Percentiles rank a stretch among this genome's conserved stretches.
phyloP scores from a whole-genome alignment of 345 rosid genomes.

The Pistacia integerrima region DNA sequence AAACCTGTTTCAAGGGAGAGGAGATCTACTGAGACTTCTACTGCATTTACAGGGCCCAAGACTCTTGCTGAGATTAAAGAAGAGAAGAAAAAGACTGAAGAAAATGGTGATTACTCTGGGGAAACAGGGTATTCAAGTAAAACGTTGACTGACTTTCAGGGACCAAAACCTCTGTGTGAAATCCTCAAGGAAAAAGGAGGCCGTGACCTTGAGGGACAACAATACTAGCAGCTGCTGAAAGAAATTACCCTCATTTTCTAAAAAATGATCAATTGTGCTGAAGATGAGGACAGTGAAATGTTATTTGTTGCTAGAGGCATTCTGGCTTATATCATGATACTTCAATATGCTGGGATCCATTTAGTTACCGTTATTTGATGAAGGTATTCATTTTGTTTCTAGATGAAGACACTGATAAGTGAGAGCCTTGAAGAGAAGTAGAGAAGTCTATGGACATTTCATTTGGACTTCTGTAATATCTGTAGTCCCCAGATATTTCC shows the following conservation, averaged over 20 bases:
- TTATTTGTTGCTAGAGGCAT: not conserved
- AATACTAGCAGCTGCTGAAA: slow-evolving; percentile 16
- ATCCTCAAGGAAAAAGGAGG: slow-evolving; percentile 47
- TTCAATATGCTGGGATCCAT: not conserved
- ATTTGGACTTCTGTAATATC: not conserved
- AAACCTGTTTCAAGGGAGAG: slow-evolving; percentile 30
- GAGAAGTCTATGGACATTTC: not conserved
- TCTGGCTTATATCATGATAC: not conserved
- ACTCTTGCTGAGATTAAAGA: slow-evolving; percentile 55
- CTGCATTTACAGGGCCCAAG: slow-evolving; percentile 52
- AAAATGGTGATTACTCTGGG: slow-evolving; percentile 12
- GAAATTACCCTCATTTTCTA: not conserved
- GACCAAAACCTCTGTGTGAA: slow-evolving; percentile 59
- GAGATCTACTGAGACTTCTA: slow-evolving; percentile 26
- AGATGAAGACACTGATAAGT: not conserved
- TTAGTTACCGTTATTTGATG: not conserved
- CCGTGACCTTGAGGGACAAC: not conserved
- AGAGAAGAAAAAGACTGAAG: slow-evolving; percentile 43
- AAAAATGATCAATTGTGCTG: not conserved
- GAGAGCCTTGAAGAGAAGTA: not conserved
- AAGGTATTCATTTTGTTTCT: not conserved
- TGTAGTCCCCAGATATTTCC: not conserved
- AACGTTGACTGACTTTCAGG: slow-evolving; percentile 38
- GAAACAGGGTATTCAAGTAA: slow-evolving; percentile 11
- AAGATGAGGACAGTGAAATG: not conserved